A percentile compares a stretch with the other conserved stretches of the same genome.
Evolutionary conservation across 805 yeast genomes (phyloP).

Genomic region (Yamadazyma scolyti): DNA sequence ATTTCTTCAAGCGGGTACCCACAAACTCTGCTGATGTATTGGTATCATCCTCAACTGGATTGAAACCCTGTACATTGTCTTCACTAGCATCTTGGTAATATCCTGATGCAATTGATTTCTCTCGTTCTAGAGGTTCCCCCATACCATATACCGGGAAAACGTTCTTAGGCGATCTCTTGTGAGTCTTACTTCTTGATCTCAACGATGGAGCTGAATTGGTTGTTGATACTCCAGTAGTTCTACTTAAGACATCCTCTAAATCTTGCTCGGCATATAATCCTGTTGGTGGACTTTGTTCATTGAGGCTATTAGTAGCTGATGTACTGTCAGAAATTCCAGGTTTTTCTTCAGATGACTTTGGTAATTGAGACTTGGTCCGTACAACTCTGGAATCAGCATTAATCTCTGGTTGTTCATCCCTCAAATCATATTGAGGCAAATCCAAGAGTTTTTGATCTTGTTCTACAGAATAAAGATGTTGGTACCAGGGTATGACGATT

Average conservation of each 20-base stretch:
- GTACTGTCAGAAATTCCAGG: slow-evolving; percentile 5
- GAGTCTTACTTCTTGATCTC: not conserved
- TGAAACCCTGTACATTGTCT: too few relatives aligned
- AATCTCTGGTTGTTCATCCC: slow-evolving; percentile 78
- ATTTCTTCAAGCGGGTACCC: slow-evolving; percentile 8
- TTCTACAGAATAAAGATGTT: slow-evolving; percentile 71
- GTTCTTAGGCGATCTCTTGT: slow-evolving; percentile 57
- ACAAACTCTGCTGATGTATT: slow-evolving; percentile 8
- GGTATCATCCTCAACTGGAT: slow-evolving; percentile 3
- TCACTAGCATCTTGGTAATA: slow-evolving; percentile 3
- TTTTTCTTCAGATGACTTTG: slow-evolving; percentile 1
- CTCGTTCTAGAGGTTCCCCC: slow-evolving; percentile 61
- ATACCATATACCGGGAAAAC: slow-evolving; percentile 79
- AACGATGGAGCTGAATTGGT: not conserved
- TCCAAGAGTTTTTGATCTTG: slow-evolving; percentile 58
- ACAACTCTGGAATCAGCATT: slow-evolving; percentile 78
- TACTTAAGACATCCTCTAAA: slow-evolving; percentile 1
- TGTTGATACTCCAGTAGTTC: slow-evolving; percentile 1
- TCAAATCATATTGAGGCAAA: slow-evolving; percentile 64
- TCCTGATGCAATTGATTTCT: slow-evolving; percentile 51
- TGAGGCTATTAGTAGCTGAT: slow-evolving; percentile 5
- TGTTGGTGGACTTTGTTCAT: slow-evolving; percentile 6
- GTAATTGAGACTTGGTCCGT: too few relatives aligned
- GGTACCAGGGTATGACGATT: slow-evolving; percentile 63
- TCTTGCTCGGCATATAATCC: slow-evolving; percentile 6